phyloP scores from a whole-genome alignment of 2,329 filamentous ascomycete genomes.

The Exophiala sideris region DNA sequence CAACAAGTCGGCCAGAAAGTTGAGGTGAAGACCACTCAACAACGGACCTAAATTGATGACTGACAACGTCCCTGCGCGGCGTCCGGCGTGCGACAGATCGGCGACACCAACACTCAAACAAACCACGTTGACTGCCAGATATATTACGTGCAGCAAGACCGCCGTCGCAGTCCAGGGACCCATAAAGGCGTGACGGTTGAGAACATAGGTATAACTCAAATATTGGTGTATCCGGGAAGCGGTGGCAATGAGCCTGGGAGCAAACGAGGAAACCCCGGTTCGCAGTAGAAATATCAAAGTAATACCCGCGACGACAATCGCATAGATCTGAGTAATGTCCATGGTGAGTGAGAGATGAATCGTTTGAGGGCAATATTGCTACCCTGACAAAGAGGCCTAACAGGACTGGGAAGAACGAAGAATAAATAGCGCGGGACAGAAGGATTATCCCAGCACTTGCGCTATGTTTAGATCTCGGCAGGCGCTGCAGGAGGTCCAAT shows the following conservation, averaged over 20 bases:
- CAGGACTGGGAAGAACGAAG: not conserved
- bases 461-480: not conserved
- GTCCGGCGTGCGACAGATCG: not conserved
- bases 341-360: not conserved
- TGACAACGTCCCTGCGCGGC: not conserved
- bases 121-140: not conserved
- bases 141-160: not conserved
- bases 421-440: not conserved
- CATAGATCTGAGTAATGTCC: slow-evolving; percentile 1
- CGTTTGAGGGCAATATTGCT: not conserved
- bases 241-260: not conserved
- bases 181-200: not conserved
- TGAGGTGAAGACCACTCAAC: not conserved
- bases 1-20: not conserved
- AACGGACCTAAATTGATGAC: not conserved
- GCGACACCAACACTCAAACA: not conserved
- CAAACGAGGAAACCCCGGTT: not conserved
- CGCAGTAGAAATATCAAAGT: not conserved
- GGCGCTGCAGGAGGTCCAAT: not conserved
- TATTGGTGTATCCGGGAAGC: not conserved
- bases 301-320: not conserved
- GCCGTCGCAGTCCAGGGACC: not conserved
- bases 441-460: not conserved
- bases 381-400: not conserved
- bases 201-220: not conserved